Evolutionary conservation across 2,329 filamentous ascomycete species (phyloP).

Genomic region (Hortaea werneckii): DNA sequence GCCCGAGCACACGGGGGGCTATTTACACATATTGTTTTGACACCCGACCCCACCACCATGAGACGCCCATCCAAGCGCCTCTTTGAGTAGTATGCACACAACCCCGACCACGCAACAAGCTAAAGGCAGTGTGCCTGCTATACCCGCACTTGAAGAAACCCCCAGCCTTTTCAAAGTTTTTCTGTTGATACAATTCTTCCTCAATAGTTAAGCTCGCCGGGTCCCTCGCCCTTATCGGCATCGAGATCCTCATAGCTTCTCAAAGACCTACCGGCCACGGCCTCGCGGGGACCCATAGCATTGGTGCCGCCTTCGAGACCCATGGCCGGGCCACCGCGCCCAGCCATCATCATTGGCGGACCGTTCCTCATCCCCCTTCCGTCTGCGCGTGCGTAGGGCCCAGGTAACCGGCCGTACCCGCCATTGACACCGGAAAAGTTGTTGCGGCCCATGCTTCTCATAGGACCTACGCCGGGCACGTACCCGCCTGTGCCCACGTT

Average conservation of each 20-base stretch:
- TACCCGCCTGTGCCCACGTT: not conserved
- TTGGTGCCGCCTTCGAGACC: conserved; percentile 53
- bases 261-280: conserved; percentile 80
- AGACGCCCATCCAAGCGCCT: too few relatives aligned
- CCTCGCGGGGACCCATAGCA: conserved; percentile 76
- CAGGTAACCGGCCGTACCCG: conserved; percentile 12
- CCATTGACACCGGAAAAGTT: not conserved
- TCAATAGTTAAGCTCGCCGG: conserved; percentile 83
- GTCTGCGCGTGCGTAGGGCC: conserved; percentile 27
- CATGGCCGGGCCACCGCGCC: conserved; percentile 10
- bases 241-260: conserved; percentile 98
- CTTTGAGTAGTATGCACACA: too few relatives aligned
- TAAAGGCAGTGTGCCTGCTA: too few relatives aligned
- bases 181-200: not conserved
- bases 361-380: conserved; percentile 5
- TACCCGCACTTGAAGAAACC: too few relatives aligned
- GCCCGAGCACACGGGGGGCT: too few relatives aligned
- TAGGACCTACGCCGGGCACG: conserved; percentile 31
- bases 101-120: too few relatives aligned
- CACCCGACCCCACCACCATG: too few relatives aligned
- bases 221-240: conserved; percentile 55
- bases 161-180: too few relatives aligned
- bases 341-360: not conserved
- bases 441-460: conserved; percentile 19
- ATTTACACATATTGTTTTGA: too few relatives aligned